Evolutionary conservation across 768 basidiomycete species (phyloP).

Genomic region (Clitopilus hobsonii): DNA sequence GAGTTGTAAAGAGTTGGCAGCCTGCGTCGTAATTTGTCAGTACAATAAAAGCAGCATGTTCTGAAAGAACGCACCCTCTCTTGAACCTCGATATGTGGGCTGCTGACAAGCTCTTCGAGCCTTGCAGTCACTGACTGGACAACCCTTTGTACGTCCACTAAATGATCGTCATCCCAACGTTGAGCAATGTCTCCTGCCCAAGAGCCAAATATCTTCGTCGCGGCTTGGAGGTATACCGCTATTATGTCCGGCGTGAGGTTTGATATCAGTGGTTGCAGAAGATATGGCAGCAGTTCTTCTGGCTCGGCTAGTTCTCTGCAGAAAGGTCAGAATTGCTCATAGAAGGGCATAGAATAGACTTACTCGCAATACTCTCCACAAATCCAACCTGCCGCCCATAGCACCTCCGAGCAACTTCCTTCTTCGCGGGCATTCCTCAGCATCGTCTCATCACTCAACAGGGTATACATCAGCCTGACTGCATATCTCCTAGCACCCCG

Average conservation of each 20-base stretch:
- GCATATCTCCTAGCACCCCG: constrained; percentile 71
- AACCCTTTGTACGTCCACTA: constrained; percentile 57
- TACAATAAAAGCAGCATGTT: constrained; percentile 4
- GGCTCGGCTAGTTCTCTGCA: constrained; percentile 75
- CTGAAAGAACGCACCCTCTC: constrained; percentile 62
- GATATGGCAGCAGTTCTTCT: constrained; percentile 64
- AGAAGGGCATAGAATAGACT: constrained; percentile 19
- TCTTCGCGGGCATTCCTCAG: constrained; percentile 61
- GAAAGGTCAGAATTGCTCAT: constrained; percentile 1
- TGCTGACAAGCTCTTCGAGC: constrained; percentile 54
- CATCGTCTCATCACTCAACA: constrained; percentile 77
- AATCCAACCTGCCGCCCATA: constrained; percentile 96
- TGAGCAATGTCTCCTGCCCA: constrained; percentile 78
- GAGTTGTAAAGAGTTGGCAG: constrained; percentile 74
- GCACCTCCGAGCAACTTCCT: constrained; percentile 75
- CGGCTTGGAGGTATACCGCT: constrained; percentile 77
- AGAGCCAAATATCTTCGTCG: constrained; percentile 80
- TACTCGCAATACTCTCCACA: constrained; percentile 93
- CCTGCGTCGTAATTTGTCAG: constrained; percentile 36
- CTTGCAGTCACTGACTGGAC: constrained; percentile 60
- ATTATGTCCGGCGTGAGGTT: constrained; percentile 59
- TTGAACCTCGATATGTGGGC: constrained; percentile 82
- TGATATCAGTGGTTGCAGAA: constrained; percentile 59
- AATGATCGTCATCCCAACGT: constrained; percentile 70
- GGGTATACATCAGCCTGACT: constrained; percentile 76